Percentiles rank a stretch among this genome's conserved stretches.
Evolutionary conservation across 2,329 filamentous ascomycete species (phyloP).

Genomic region (Myriosclerotinia curreyana): DNA sequence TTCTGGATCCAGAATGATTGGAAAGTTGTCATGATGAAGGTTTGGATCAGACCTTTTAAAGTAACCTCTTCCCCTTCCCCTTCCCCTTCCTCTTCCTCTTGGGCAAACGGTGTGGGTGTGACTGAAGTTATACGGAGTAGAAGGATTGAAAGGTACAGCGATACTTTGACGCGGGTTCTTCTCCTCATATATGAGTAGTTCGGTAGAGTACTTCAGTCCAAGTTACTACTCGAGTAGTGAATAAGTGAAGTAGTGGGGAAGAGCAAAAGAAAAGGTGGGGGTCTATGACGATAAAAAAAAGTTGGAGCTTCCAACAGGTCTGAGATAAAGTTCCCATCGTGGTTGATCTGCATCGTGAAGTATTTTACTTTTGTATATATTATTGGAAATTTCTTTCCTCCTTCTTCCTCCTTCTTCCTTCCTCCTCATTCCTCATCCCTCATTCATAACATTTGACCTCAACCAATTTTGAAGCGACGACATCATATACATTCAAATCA

Average conservation of each 20-base stretch:
- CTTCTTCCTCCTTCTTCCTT: background rate
- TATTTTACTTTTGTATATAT: background rate
- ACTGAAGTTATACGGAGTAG: no score
- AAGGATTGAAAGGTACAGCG: background rate
- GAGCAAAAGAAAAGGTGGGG: background rate
- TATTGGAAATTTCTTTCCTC: slow-evolving; percentile 1
- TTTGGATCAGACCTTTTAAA: no score
- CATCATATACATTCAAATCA: background rate
- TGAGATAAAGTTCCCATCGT: slow-evolving; percentile 14
- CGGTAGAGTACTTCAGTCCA: no score
- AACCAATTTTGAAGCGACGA: background rate
- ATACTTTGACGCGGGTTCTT: background rate
- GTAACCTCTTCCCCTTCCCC: no score
- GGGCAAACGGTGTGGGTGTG: no score
- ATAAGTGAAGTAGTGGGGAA: no score
- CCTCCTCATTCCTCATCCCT: background rate
- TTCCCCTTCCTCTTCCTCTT: no score
- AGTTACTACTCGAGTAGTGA: no score
- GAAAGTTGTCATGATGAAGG: background rate
- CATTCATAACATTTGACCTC: background rate
- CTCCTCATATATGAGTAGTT: no score
- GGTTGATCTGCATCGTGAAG: slow-evolving; percentile 3
- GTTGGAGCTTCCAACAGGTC: slow-evolving; percentile 15
- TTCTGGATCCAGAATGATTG: background rate
- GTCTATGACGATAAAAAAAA: slow-evolving; percentile 21